A percentile compares a stretch with the other conserved stretches of the same genome.
These are phyloP conservation scores for Schwanniomyces pseudopolymorphus DNA, from an alignment of 805 yeast species.

Conservation along the genomic window DNA sequence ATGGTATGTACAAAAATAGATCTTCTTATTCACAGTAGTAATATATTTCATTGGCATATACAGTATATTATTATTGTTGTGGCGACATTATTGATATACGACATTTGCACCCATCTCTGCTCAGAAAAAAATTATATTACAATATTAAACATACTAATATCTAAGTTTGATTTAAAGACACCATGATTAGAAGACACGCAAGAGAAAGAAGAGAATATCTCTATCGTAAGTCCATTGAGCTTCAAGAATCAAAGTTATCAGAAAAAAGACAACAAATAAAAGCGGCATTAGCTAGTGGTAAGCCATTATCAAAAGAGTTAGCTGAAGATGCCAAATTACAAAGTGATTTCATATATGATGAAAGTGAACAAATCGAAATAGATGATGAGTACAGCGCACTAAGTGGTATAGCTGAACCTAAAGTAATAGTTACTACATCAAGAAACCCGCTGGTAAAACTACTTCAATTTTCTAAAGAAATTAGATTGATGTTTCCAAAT, in stretches of 20 bases:
- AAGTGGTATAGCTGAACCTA: constrained; percentile 88
- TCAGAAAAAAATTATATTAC: neutral
- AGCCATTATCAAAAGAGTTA: constrained; percentile 82
- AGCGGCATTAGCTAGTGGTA: constrained; percentile 88
- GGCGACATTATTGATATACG: neutral
- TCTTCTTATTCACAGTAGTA: too few relatives aligned
- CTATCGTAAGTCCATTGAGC: constrained; percentile 82
- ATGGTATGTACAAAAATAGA: too few relatives aligned
- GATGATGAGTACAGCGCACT: constrained; percentile 92
- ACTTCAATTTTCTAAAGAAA: constrained; percentile 90
- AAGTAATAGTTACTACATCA: constrained; percentile 88
- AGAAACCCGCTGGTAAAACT: constrained; percentile 85
- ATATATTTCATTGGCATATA: too few relatives aligned
- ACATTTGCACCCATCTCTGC: constrained; percentile 2
- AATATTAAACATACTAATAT: neutral
- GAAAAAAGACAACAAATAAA: constrained; percentile 85
- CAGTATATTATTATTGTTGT: too few relatives aligned
- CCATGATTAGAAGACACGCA: constrained; percentile 84
- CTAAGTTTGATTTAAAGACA: neutral
- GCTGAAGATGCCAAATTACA: constrained; percentile 85
- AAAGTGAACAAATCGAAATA: constrained; percentile 62
- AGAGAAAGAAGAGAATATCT: constrained; percentile 94
- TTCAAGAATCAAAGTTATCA: constrained; percentile 83
- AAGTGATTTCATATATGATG: constrained; percentile 83
- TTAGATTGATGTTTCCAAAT: constrained; percentile 86